Evolutionary conservation across 345 rosid species (phyloP).

Genomic region (Citrus mangshanensis): DNA sequence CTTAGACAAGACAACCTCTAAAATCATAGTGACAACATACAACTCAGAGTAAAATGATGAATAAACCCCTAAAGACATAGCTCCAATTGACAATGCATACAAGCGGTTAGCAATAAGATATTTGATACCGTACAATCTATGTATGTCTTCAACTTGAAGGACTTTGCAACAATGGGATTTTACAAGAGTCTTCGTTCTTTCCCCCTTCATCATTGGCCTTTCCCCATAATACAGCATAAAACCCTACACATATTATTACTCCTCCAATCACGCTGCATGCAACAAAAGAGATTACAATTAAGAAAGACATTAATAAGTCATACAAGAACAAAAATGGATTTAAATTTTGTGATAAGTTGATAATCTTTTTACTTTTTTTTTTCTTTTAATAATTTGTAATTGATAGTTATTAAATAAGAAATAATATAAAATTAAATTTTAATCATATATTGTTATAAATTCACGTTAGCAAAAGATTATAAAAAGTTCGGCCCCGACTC

Average conservation of each 20-base stretch:
- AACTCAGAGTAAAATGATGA: too few relatives aligned
- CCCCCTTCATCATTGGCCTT: slow-evolving; percentile 26
- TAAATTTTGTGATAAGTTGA: too few relatives aligned
- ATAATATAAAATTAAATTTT: background rate
- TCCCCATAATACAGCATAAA: slow-evolving; percentile 37
- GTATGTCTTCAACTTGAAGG: background rate
- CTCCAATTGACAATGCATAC: too few relatives aligned
- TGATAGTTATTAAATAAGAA: too few relatives aligned
- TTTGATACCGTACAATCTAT: background rate
- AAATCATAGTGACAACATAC: too few relatives aligned
- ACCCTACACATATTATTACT: slow-evolving; percentile 27
- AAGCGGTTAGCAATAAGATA: too few relatives aligned
- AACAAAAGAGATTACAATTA: background rate
- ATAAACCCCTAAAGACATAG: too few relatives aligned
- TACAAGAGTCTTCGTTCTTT: background rate
- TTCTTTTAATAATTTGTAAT: background rate
- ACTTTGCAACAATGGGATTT: background rate
- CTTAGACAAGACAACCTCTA: too few relatives aligned
- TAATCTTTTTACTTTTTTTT: too few relatives aligned
- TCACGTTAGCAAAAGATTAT: too few relatives aligned
- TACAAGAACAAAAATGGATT: background rate
- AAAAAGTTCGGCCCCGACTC: too few relatives aligned
- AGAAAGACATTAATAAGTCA: background rate
- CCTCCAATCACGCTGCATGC: slow-evolving; percentile 19
- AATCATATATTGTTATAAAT: background rate